These are phyloP conservation scores for Podaxis pistillaris DNA, from an alignment of 768 basidiomycete species.

Conservation along the genomic window DNA sequence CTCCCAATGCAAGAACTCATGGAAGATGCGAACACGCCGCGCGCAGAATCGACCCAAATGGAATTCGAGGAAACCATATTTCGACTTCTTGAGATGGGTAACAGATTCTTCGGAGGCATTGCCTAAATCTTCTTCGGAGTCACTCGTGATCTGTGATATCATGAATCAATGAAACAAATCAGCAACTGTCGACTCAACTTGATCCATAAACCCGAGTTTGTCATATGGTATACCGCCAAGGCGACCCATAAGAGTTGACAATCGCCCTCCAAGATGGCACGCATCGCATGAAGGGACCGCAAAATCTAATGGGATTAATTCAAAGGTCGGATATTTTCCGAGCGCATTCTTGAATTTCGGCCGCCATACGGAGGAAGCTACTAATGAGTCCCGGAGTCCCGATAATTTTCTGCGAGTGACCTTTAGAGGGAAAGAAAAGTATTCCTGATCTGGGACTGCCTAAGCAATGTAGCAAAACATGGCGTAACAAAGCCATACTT, in stretches of 20 bases:
- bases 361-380: slow-evolving; percentile 84
- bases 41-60: slow-evolving; percentile 83
- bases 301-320: slow-evolving; percentile 50
- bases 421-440: slow-evolving; percentile 70
- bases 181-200: slow-evolving; percentile 9
- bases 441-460: slow-evolving; percentile 52
- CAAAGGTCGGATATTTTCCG: slow-evolving; percentile 65
- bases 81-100: slow-evolving; percentile 4
- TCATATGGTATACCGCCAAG: slow-evolving; percentile 74
- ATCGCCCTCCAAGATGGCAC: slow-evolving; percentile 70
- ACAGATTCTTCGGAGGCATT: slow-evolving; percentile 14
- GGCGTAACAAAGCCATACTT: slow-evolving; percentile 33
- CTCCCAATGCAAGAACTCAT: slow-evolving; percentile 82
- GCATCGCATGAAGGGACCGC: slow-evolving; percentile 74
- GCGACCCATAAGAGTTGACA: slow-evolving; percentile 61
- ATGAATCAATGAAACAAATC: neutral
- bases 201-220: slow-evolving; percentile 55
- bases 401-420: slow-evolving; percentile 67
- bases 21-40: slow-evolving; percentile 61
- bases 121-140: slow-evolving; percentile 17
- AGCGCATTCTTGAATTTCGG: slow-evolving; percentile 64
- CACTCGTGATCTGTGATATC: neutral
- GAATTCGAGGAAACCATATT: slow-evolving; percentile 35
- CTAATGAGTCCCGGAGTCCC: slow-evolving; percentile 71
- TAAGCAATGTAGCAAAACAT: neutral